Evolutionary conservation across 2,329 filamentous ascomycete species (phyloP).

Genomic region (Claviceps sp.): DNA sequence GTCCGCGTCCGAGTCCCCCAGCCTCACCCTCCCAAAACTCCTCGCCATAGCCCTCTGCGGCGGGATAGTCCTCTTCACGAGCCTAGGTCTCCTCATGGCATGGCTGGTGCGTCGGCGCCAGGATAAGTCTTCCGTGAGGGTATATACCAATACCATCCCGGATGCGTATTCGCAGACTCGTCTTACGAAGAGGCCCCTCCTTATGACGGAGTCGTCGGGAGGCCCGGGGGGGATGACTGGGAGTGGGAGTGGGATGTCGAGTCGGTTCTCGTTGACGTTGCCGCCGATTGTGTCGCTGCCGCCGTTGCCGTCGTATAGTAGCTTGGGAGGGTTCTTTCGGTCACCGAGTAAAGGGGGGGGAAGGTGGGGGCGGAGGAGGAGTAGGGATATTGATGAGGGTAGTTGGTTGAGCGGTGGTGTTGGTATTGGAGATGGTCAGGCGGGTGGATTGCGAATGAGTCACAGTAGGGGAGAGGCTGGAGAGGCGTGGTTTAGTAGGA

Average conservation of each 20-base stretch:
- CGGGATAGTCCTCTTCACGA: constrained; percentile 30
- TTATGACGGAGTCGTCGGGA: constrained; percentile 6
- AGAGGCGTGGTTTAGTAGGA: constrained; percentile 16
- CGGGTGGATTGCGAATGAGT: background rate
- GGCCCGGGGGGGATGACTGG: background rate
- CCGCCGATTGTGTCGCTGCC: constrained; percentile 17
- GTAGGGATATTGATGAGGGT: background rate
- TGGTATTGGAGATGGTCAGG: background rate
- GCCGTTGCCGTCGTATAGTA: constrained; percentile 20
- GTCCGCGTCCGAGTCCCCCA: no score
- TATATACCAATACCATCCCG: constrained; percentile 18
- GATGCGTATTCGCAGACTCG: constrained; percentile 15
- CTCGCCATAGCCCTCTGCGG: constrained; percentile 35
- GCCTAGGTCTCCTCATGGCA: constrained; percentile 28
- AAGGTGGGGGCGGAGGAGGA: background rate
- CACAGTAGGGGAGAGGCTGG: background rate
- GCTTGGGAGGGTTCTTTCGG: constrained; percentile 13
- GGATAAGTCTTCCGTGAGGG: constrained; percentile 10
- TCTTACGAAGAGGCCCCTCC: constrained; percentile 18
- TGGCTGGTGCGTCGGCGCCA: constrained; percentile 19
- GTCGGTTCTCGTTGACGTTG: constrained; percentile 17
- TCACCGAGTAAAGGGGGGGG: constrained; percentile 7
- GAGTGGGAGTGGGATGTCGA: constrained; percentile 12
- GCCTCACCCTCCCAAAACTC: constrained; percentile 23
- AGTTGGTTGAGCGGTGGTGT: constrained; percentile 20